Base-by-base conservation (phyloP, 2,329 filamentous ascomycete genomes). In the Curvularia lunata region DNA sequence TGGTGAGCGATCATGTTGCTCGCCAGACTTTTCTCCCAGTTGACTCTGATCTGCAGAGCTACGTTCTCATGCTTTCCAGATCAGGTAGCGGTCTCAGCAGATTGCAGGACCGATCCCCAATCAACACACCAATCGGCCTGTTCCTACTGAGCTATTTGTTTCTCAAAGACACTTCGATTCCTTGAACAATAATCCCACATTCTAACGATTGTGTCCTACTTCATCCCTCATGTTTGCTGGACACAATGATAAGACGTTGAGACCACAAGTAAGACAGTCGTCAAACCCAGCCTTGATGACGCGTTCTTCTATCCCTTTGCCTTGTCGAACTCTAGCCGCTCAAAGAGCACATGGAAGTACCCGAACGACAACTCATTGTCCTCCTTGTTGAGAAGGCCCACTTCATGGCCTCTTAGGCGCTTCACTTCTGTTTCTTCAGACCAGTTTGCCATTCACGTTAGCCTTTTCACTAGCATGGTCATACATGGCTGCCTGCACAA, bases 341-440 rank as follows among this genome's bases (percentile, higher is more conserved):
- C 32, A n/a, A 37, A n/a, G 13, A 3, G 30, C 16, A 34, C 30
- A 16, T 16, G 30, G 5, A n/a, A 37, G 32, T 7, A n/a, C 12
- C 12, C 25, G 6, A 9, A 21, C 4, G 13, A 13, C 6, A 9
- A 9, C n/a, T 18, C 7, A 16, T 9, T 48, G 4, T 48, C 25
- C 18, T 40, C 19, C 10, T 7, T 16, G 28, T 46, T 27, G 8
- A 30, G 6, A 13, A n/a, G 32, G 16, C 46, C 46, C 12, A 21
- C 21, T 48, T 38, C 18, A 48, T 19, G 32, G 13, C 47, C 47
- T 48, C 30, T 13, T 48, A 48, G 19, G 32, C 47, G 47, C 47
- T 48, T 25, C 32, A 13, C 47, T 48, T 12, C 5, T 5, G 13
- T 18, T 18, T 48, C 23, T 12, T 16, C 19, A 16, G 27, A 18